phyloP scores from a whole-genome alignment of 179 eudicot species.

The Camellia oleifera region DNA sequence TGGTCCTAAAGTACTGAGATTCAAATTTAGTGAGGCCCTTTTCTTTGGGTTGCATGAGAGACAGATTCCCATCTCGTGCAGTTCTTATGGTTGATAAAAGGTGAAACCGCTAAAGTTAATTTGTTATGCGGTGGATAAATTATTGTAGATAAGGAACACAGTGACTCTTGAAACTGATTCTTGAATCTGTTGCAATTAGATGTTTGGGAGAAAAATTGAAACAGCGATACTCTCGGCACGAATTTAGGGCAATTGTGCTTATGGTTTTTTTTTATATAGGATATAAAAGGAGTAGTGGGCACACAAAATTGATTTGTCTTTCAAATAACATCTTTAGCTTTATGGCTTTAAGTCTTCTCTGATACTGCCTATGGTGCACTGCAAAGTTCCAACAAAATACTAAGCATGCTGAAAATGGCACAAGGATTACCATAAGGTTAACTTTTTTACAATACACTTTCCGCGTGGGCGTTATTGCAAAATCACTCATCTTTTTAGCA shows the following conservation, averaged over 20 bases:
- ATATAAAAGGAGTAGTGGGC: background rate
- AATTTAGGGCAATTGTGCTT: background rate
- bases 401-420: background rate
- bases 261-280: too few relatives aligned
- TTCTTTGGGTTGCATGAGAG: constrained; percentile 20
- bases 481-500: background rate
- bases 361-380: background rate
- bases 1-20: constrained; percentile 31
- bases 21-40: constrained; percentile 15
- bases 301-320: background rate
- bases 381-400: constrained; percentile 5
- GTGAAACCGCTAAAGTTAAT: too few relatives aligned
- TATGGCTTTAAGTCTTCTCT: background rate
- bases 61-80: constrained; percentile 10
- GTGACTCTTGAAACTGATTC: too few relatives aligned
- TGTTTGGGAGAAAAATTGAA: background rate
- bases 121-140: too few relatives aligned
- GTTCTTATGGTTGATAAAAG: too few relatives aligned
- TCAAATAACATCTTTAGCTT: background rate
- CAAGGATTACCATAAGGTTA: background rate
- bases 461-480: background rate
- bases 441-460: background rate
- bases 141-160: too few relatives aligned
- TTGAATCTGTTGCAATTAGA: too few relatives aligned
- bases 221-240: background rate